Percentiles rank a stretch among this genome's conserved stretches.
Evolutionary conservation across 2,329 filamentous ascomycete genomes (phyloP).

Genomic region (Dryadomyces quercivorus): DNA sequence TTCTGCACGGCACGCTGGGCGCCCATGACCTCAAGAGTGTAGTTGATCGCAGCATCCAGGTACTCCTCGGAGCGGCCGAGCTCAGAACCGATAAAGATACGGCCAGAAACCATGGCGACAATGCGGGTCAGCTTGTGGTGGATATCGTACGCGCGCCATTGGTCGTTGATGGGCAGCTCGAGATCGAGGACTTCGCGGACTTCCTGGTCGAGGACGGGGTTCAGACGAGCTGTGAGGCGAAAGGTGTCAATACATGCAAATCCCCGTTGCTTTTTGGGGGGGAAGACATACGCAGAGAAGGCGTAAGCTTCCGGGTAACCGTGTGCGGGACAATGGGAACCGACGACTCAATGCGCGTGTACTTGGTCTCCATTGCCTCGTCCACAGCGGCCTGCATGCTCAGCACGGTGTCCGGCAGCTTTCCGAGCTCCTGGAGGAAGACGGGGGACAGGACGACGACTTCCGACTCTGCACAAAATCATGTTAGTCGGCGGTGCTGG

Average conservation of each 20-base stretch:
- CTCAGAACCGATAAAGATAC: constrained; percentile 34
- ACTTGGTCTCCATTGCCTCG: constrained; percentile 21
- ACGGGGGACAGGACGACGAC: constrained; percentile 19
- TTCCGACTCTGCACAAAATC: constrained; percentile 8
- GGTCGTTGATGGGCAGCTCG: constrained; percentile 22
- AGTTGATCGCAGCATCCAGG: constrained; percentile 33
- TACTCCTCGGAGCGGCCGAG: constrained; percentile 31
- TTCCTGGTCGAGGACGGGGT: constrained; percentile 25
- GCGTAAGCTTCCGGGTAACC: constrained; percentile 21
- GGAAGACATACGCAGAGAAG: constrained; percentile 16
- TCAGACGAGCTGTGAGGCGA: constrained; percentile 15
- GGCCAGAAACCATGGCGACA: constrained; percentile 32
- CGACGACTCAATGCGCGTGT: constrained; percentile 19
- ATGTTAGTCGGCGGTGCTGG: background rate
- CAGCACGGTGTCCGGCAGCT: constrained; percentile 20
- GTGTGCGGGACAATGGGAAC: constrained; percentile 17
- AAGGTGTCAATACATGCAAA: background rate
- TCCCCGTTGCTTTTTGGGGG: background rate
- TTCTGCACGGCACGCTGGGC: constrained; percentile 19
- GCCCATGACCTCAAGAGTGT: constrained; percentile 27
- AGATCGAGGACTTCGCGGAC: constrained; percentile 20
- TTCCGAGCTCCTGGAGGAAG: constrained; percentile 20
- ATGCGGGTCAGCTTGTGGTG: constrained; percentile 29
- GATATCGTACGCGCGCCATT: constrained; percentile 29
- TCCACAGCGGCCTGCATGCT: constrained; percentile 17